Percentiles rank a stretch among this genome's conserved stretches.
phyloP scores from a whole-genome alignment of 2,329 filamentous ascomycete genomes.

The Colletotrichum sp. region DNA sequence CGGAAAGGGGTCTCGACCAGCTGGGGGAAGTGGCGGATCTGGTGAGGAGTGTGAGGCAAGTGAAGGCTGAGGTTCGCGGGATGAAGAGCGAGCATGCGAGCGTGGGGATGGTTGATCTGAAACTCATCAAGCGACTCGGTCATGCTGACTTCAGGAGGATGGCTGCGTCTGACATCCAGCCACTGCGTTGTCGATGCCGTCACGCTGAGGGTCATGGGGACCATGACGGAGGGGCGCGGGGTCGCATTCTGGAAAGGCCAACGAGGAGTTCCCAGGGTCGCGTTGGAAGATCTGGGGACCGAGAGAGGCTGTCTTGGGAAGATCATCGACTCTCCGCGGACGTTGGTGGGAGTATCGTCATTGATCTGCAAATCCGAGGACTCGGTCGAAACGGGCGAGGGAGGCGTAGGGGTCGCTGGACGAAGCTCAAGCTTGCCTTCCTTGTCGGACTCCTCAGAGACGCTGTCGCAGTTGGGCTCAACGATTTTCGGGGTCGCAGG shows the following conservation, averaged over 20 bases:
- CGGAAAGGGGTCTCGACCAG: not conserved
- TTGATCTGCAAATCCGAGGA: not conserved
- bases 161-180: not conserved
- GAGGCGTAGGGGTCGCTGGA: not conserved
- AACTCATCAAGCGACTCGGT: conserved; percentile 15
- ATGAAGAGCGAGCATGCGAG: not conserved
- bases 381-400: conserved; percentile 1
- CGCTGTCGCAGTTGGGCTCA: not conserved
- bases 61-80: not conserved
- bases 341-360: not conserved
- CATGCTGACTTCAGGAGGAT: not conserved
- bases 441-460: not conserved
- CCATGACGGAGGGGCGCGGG: not conserved
- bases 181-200: not conserved
- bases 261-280: not conserved
- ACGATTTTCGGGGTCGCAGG: not conserved
- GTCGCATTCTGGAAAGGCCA: conserved; percentile 19
- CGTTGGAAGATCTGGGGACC: not conserved
- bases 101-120: conserved; percentile 10
- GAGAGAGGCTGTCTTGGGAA: not conserved
- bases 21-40: not conserved
- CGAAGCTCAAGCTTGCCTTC: not conserved
- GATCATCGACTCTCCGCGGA: conserved; percentile 11
- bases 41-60: not conserved
- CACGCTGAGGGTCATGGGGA: not conserved